phyloP scores from a whole-genome alignment of 352 stramenopile genomes.

The Phytophthora litchii region DNA sequence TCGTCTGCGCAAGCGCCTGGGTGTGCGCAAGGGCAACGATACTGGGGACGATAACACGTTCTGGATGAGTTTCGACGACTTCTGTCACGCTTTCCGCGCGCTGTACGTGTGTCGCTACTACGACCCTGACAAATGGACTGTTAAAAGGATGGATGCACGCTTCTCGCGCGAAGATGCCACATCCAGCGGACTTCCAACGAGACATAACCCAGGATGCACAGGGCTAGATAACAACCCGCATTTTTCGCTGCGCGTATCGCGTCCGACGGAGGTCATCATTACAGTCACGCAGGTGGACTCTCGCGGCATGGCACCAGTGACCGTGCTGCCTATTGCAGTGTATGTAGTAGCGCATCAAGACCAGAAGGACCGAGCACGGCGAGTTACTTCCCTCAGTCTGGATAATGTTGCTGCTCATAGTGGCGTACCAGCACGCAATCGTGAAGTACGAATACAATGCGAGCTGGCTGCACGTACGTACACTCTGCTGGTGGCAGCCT shows the following conservation, averaged over 20 bases:
- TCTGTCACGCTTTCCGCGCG: constrained; percentile 90
- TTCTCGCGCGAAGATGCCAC: constrained; percentile 68
- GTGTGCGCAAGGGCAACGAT: constrained; percentile 62
- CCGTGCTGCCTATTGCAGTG: constrained; percentile 70
- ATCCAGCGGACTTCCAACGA: constrained; percentile 81
- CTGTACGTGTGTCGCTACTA: constrained; percentile 94
- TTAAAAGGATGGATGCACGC: constrained; percentile 45
- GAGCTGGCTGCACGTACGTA: constrained; percentile 82
- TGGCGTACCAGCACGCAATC: constrained; percentile 66
- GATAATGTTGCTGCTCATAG: constrained; percentile 84
- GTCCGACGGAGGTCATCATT: constrained; percentile 86
- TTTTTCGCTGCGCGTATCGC: constrained; percentile 74
- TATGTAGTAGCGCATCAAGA: constrained; percentile 66
- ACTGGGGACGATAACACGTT: constrained; percentile 92
- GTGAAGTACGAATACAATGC: constrained; percentile 84
- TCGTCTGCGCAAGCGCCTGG: constrained; percentile 82
- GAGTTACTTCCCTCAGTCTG: constrained; percentile 64
- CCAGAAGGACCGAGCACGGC: constrained; percentile 59
- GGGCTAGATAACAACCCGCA: constrained; percentile 90
- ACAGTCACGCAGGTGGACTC: constrained; percentile 86
- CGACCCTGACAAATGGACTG: constrained; percentile 85
- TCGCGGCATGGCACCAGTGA: constrained; percentile 61
- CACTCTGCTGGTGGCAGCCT: constrained; percentile 87
- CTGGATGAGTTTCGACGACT: constrained; percentile 96
- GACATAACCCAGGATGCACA: constrained; percentile 79